These are phyloP conservation scores for Calvatia gigantea DNA, from an alignment of 768 basidiomycete genomes.

Conservation along the genomic window DNA sequence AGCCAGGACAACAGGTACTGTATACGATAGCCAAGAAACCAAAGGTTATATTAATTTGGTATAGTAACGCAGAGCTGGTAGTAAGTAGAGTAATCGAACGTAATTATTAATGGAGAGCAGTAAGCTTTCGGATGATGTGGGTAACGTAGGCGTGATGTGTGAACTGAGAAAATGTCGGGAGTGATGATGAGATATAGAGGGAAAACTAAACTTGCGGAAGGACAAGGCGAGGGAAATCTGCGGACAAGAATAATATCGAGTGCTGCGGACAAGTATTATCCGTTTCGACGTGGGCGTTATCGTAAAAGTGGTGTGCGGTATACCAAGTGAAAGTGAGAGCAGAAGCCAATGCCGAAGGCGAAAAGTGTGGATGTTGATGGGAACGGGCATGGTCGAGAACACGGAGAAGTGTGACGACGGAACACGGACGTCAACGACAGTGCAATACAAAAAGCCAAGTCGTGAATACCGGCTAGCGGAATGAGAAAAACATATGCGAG, in stretches of 20 bases:
- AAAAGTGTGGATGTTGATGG: not conserved
- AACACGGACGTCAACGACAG: not conserved
- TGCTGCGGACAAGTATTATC: not conserved
- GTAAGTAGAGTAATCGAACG: not conserved
- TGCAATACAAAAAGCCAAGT: not conserved
- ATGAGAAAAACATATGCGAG: conserved; percentile 2
- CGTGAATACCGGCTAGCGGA: not conserved
- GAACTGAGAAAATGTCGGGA: not conserved
- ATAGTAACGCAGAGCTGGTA: not conserved
- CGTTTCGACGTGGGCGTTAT: not conserved
- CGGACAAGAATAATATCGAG: not conserved
- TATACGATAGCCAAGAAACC: conserved; percentile 2
- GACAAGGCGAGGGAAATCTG: not conserved
- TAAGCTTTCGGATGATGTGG: not conserved
- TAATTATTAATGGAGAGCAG: conserved; percentile 5
- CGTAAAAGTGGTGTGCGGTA: not conserved
- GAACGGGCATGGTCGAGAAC: not conserved
- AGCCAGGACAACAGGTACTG: not conserved
- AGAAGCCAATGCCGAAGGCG: not conserved
- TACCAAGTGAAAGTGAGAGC: not conserved
- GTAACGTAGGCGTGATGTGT: not conserved
- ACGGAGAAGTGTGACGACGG: not conserved
- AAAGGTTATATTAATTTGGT: not conserved
- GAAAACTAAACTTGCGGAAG: not conserved
- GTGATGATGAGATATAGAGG: conserved; percentile 1